A percentile compares a stretch with the other conserved stretches of the same genome.
Conservation (phyloP, 164 flowering plant species). For the Berberis vulgaris region DNA sequence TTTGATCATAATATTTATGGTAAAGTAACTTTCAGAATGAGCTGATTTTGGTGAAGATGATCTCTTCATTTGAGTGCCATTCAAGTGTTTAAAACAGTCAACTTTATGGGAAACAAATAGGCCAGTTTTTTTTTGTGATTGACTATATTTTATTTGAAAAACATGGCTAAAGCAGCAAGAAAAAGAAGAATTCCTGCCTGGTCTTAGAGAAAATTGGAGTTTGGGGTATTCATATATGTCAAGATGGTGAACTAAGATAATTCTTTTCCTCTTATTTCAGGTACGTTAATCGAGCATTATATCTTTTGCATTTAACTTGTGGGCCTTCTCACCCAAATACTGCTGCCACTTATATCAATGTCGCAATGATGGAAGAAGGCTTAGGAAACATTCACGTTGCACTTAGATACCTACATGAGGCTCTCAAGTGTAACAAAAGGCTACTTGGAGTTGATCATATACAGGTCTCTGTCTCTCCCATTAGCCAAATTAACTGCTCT, state of each 20-base stretch:
- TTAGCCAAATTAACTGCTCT: too few species aligned
- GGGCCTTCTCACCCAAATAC: constrained; percentile 97
- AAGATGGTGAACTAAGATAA: neutral
- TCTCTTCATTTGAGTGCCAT: too few species aligned
- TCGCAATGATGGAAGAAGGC: constrained; percentile 99
- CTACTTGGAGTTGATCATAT: constrained; percentile 94
- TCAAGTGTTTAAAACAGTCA: too few species aligned
- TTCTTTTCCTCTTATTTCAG: constrained; percentile 25
- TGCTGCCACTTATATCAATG: constrained; percentile 95
- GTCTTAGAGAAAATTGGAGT: neutral
- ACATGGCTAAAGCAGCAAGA: too few species aligned
- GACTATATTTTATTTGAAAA: too few species aligned
- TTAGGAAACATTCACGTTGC: constrained; percentile 89
- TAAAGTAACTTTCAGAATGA: too few species aligned
- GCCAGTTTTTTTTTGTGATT: too few species aligned
- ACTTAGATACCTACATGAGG: constrained; percentile 89
- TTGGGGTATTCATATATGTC: neutral
- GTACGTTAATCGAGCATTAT: constrained; percentile 91
- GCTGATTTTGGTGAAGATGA: too few species aligned
- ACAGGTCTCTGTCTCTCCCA: constrained; percentile 44
- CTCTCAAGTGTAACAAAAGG: constrained; percentile 89
- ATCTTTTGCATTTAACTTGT: constrained; percentile 85
- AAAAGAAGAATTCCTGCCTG: too few species aligned
- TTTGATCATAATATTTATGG: too few species aligned
- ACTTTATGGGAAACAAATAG: too few species aligned